Evolutionary conservation across 768 basidiomycete species (phyloP), one percentile per base, ranked within the genome.

Genomic region (Asterophora parasitica): DNA sequence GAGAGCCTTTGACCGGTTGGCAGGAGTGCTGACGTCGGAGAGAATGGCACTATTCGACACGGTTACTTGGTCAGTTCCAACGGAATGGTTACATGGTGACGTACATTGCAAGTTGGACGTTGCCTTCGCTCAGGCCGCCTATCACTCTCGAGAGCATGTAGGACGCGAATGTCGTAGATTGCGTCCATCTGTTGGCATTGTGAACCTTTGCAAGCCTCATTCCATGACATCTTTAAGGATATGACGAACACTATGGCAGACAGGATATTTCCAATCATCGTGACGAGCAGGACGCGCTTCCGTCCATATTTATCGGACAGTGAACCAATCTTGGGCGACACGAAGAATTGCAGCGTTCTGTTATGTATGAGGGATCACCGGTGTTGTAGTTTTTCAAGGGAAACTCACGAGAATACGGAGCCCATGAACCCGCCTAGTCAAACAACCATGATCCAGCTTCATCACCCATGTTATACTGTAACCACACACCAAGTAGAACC

Each of bases 81-180:
- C 34, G 4, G 20, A 35, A n/a, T 26, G 52, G 13, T 7, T 17
- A n/a, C 30, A 27, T 19, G 17, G 26, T 39, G 27, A 76, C 86
- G 56, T 61, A 92, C 92, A 93, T 93, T 38, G 90, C 88, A 37
- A 99, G 73, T 62, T 99, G 95, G 9, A 98, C 95, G 61, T 99
- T 99, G 37, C 95, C 95, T 71, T 99, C 95, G 59, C 89, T 92
- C 7, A 97, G 72, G 3, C 95, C 95, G 8, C 94, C 94, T 30
- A 98, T 82, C 4, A 97, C 74, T 11, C 95, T 81, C 7, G 93
- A 92, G 19, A 94, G 78, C 73, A 92, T 75, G 62, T 91, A 97
- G 0, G 88, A 84, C 1, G 86, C 88, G 64, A 96, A 97, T 0
- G 88, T 82, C 2, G 93, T 93, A 0, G 92, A 92, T 59, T 85